A percentile compares a stretch with the other conserved stretches of the same genome.
Conservation (phyloP, 805 yeast genomes). For the Spathaspora hagerdaliae region DNA sequence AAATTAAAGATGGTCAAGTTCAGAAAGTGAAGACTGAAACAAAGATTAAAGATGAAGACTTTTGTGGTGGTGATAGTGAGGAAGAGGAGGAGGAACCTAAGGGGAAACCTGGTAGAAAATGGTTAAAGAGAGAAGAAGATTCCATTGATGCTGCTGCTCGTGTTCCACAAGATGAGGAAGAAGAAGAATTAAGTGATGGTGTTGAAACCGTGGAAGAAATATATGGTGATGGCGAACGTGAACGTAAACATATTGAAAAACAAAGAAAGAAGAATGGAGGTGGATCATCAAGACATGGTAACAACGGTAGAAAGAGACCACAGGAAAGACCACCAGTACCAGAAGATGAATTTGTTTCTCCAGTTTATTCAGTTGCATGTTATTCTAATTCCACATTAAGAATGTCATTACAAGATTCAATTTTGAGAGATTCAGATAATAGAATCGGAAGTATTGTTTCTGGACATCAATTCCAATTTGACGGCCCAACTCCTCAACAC, state of each 20-base stretch:
- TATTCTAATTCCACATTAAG: conserved; percentile 18
- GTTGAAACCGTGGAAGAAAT: conserved; percentile 4
- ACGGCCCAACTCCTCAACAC: conserved; percentile 38
- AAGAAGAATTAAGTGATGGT: conserved; percentile 1
- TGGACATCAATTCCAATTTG: conserved; percentile 38
- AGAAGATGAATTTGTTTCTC: conserved; percentile 13
- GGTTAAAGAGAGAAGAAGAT: conserved; percentile 1
- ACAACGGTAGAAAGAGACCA: conserved; percentile 1
- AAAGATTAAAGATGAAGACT: neutral
- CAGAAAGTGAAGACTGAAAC: conserved; percentile 12
- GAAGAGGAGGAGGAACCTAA: conserved; percentile 2
- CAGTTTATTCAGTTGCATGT: conserved; percentile 28
- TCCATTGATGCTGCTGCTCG: neutral
- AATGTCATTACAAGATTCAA: conserved; percentile 26
- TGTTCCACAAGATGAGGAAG: neutral
- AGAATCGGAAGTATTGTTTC: conserved; percentile 37
- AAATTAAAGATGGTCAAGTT: conserved; percentile 28
- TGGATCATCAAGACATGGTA: neutral
- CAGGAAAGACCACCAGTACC: conserved; percentile 1
- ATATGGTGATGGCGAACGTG: conserved; percentile 3
- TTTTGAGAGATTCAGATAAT: conserved; percentile 26
- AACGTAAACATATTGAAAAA: neutral
- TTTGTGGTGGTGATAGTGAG: neutral
- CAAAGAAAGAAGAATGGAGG: conserved; percentile 1
- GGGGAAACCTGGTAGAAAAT: neutral